Conservation (phyloP, 495 filamentous ascomycete genomes). For the Penicillium canariense region DNA sequence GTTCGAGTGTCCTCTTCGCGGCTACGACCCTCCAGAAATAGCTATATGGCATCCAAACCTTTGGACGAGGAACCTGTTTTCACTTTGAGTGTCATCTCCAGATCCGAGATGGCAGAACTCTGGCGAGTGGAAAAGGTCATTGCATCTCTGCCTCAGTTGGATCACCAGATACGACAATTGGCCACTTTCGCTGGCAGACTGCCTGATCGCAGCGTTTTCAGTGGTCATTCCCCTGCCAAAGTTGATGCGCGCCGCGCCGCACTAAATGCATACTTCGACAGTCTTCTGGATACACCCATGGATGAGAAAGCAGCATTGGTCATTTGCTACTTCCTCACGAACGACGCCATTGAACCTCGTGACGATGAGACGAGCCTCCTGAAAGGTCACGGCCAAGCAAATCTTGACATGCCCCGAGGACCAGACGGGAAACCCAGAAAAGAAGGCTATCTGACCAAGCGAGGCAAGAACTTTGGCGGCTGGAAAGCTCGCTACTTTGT, state of each 20-base stretch:
- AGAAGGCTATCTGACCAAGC: constrained; percentile 91
- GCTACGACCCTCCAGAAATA: constrained; percentile 86
- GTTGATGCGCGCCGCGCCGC: constrained; percentile 82
- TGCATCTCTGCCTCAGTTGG: constrained; percentile 73
- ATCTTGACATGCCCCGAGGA: constrained; percentile 42
- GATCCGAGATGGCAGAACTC: constrained; percentile 74
- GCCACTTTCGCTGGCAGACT: constrained; percentile 65
- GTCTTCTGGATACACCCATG: constrained; percentile 75
- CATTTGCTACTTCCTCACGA: constrained; percentile 85
- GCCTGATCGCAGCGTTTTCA: constrained; percentile 84
- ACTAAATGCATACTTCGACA: constrained; percentile 81
- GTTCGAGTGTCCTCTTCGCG: constrained; percentile 88
- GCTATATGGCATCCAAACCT: constrained; percentile 64
- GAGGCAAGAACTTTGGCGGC: constrained; percentile 97
- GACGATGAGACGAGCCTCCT: constrained; percentile 57
- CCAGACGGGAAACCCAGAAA: constrained; percentile 68
- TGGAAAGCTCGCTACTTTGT: constrained; percentile 97
- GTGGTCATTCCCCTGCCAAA: constrained; percentile 89
- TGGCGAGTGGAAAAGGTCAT: constrained; percentile 95
- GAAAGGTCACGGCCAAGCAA: constrained; percentile 43
- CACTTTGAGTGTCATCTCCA: constrained; percentile 78
- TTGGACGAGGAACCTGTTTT: constrained; percentile 90
- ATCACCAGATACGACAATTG: constrained; percentile 72
- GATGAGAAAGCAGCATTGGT: constrained; percentile 75
- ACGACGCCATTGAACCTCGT: constrained; percentile 75